phyloP scores from a whole-genome alignment of 164 flowering plant genomes.

The Stephania cephalantha region DNA sequence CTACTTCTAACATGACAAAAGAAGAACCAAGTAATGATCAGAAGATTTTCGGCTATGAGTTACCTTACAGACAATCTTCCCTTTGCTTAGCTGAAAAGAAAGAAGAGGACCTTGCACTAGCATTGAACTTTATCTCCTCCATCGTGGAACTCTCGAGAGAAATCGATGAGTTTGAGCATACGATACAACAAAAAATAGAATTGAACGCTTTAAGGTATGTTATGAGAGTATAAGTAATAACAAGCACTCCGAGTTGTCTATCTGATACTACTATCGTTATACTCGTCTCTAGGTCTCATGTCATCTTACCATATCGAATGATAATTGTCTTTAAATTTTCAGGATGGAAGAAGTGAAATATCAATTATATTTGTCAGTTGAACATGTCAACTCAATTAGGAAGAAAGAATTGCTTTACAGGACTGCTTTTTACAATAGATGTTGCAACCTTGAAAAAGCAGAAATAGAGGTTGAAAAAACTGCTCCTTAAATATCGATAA shows the following conservation, averaged over 20 bases:
- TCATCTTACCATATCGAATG: not conserved
- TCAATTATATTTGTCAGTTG: constrained; percentile 21
- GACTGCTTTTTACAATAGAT: constrained; percentile 55
- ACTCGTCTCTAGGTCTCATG: not conserved
- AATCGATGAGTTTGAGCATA: constrained; percentile 26
- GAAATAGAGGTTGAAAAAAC: constrained; percentile 58
- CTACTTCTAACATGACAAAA: constrained; percentile 17
- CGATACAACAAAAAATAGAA: constrained; percentile 21
- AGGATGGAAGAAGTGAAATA: constrained; percentile 44
- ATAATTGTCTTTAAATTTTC: constrained; percentile 9
- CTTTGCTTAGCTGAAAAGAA: constrained; percentile 8
- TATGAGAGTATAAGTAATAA: not conserved
- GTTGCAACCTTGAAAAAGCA: constrained; percentile 58
- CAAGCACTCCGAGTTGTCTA: not conserved
- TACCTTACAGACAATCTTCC: constrained; percentile 4
- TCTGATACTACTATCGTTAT: not conserved
- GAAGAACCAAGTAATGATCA: constrained; percentile 17
- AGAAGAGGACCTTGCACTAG: constrained; percentile 9
- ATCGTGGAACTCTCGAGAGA: constrained; percentile 20
- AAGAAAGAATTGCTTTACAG: constrained; percentile 38
- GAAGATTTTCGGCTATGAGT: not conserved
- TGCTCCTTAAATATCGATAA: not conserved
- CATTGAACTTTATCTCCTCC: constrained; percentile 9
- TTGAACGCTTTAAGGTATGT: constrained; percentile 35
- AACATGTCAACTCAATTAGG: constrained; percentile 23